Percentiles rank a stretch among this genome's conserved stretches.
Evolutionary conservation across 2,329 filamentous ascomycete genomes (phyloP).

Genomic region (Sporothrix dimorphospora): DNA sequence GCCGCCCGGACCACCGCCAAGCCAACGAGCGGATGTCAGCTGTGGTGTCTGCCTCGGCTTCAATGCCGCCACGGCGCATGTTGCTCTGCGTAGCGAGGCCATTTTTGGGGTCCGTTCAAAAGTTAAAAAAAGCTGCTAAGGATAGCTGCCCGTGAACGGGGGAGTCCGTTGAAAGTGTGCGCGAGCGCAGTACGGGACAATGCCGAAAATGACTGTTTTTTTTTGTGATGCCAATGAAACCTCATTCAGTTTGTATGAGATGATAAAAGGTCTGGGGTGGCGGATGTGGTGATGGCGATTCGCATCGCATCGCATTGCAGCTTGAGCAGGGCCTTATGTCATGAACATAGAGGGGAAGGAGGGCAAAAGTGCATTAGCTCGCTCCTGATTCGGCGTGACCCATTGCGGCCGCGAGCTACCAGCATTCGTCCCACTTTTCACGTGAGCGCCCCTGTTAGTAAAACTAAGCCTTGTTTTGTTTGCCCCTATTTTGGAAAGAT

Average conservation of each 20-base stretch:
- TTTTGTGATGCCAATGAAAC: neutral
- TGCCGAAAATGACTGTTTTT: neutral
- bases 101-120: slow-evolving; percentile 4
- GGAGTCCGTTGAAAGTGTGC: neutral
- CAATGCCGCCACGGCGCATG: slow-evolving; percentile 1
- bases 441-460: slow-evolving; percentile 7
- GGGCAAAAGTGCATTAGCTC: slow-evolving; percentile 5
- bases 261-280: neutral
- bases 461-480: neutral
- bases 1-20: slow-evolving; percentile 15
- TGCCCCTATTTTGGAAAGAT: slow-evolving; percentile 3
- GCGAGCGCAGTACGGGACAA: neutral
- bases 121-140: neutral
- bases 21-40: slow-evolving; percentile 23
- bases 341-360: slow-evolving; percentile 16
- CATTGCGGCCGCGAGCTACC: too few species aligned
- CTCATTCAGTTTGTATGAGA: neutral
- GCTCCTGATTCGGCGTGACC: slow-evolving; percentile 26
- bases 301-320: neutral
- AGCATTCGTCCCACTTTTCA: slow-evolving; percentile 1
- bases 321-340: neutral
- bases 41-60: slow-evolving; percentile 9
- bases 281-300: neutral
- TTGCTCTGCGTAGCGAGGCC: slow-evolving; percentile 28
- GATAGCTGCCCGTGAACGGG: neutral